These are phyloP conservation scores for Rhizopus delemar DNA, from an alignment of 371 early-diverging fungal genomes.

Conservation along the genomic window DNA sequence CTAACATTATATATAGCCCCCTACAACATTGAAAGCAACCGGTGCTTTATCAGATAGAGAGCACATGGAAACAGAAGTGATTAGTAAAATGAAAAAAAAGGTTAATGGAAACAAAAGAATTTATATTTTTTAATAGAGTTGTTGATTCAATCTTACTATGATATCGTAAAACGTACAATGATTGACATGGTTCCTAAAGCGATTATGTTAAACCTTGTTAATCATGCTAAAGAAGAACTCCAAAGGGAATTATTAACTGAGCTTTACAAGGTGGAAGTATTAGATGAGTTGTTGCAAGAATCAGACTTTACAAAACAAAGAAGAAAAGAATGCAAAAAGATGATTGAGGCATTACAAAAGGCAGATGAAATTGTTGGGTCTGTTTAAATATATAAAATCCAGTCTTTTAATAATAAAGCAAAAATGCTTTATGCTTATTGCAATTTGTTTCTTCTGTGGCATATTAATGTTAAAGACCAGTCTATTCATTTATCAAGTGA, in stretches of 20 bases:
- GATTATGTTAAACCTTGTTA: conserved; percentile 96
- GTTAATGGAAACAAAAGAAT: not conserved
- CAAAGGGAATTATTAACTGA: conserved; percentile 95
- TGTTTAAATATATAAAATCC: conserved; percentile 39
- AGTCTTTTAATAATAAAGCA: not conserved
- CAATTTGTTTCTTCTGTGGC: too few species aligned
- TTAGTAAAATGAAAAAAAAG: conserved; percentile 63
- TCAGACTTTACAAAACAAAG: conserved; percentile 87
- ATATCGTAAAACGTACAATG: conserved; percentile 96
- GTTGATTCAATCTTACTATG: conserved; percentile 93
- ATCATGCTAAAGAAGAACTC: conserved; percentile 85
- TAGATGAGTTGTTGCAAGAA: conserved; percentile 93
- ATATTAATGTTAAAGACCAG: too few species aligned
- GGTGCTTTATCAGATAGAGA: conserved; percentile 95
- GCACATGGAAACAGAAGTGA: conserved; percentile 95
- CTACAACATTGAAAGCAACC: conserved; percentile 89
- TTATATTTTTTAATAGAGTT: conserved; percentile 57
- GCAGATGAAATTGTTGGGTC: conserved; percentile 88
- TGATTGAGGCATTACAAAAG: conserved; percentile 93
- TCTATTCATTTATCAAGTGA: too few species aligned
- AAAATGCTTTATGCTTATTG: not conserved
- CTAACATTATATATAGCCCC: conserved; percentile 64
- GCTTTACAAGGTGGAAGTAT: conserved; percentile 90
- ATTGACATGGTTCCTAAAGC: conserved; percentile 99
- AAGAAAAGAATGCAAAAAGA: conserved; percentile 94